Percentiles rank a stretch among this genome's conserved stretches.
These are phyloP conservation scores for Luffa acutangula DNA, from an alignment of 306 rosid genomes.

Conservation along the genomic window DNA sequence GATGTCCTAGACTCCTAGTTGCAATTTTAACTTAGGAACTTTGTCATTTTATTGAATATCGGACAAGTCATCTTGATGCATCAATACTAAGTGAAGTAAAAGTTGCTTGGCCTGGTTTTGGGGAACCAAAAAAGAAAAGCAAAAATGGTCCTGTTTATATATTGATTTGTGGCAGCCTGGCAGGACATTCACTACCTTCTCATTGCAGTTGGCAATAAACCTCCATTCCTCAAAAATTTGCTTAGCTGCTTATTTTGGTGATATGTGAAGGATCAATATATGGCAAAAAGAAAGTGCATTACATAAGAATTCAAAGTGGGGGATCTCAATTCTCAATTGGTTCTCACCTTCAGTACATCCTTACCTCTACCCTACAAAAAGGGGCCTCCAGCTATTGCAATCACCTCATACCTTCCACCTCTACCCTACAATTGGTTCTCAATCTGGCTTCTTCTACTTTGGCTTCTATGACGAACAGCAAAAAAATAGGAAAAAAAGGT, in stretches of 20 bases:
- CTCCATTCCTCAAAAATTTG: not conserved
- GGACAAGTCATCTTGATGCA: not conserved
- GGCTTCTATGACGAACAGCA: not conserved
- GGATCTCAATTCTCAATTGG: constrained; percentile 6
- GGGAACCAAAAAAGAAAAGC: not conserved
- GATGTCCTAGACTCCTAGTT: not conserved
- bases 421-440: no score
- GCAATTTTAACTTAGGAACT: not conserved
- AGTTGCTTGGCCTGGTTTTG: not conserved
- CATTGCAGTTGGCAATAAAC: not conserved
- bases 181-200: not conserved
- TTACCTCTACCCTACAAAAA: not conserved
- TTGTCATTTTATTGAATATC: not conserved
- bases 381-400: not conserved
- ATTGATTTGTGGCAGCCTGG: not conserved
- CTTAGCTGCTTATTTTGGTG: not conserved
- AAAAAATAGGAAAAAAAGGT: not conserved
- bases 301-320: not conserved
- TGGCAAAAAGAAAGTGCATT: not conserved
- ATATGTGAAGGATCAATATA: not conserved
- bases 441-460: not conserved
- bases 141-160: not conserved
- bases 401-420: not conserved
- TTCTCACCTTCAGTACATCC: not conserved
- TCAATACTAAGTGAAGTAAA: not conserved